These are phyloP conservation scores for Yarrowia porcina DNA, from an alignment of 805 yeast genomes.

Conservation along the genomic window DNA sequence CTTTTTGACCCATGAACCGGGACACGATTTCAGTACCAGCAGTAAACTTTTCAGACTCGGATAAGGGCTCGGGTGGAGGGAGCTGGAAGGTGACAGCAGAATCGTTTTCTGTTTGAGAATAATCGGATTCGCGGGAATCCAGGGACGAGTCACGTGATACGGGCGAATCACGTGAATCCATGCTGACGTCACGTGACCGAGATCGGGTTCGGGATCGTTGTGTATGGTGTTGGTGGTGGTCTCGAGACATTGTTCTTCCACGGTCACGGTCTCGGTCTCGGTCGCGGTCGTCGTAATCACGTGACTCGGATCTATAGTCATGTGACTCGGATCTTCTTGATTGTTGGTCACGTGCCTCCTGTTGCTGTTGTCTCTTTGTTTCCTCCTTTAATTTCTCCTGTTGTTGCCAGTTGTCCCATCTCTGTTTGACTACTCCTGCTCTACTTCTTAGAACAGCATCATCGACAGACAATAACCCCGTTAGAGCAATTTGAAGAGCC, in stretches of 20 bases:
- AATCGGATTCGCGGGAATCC: not conserved
- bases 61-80: constrained; percentile 50
- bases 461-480: constrained; percentile 59
- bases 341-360: not conserved
- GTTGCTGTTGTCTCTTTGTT: not conserved
- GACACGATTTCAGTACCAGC: constrained; percentile 30
- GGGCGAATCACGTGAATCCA: not conserved
- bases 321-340: constrained; percentile 14
- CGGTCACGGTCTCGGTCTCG: not conserved
- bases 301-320: constrained; percentile 10
- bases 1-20: constrained; percentile 31
- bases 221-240: no score
- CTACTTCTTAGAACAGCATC: constrained; percentile 57
- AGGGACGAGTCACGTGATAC: constrained; percentile 6
- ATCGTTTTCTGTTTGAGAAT: constrained; percentile 20
- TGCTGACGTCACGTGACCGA: not conserved
- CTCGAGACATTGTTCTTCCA: not conserved
- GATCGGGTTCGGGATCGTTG: not conserved
- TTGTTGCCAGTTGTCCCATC: constrained; percentile 53
- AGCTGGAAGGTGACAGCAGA: constrained; percentile 47
- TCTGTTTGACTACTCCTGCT: constrained; percentile 60
- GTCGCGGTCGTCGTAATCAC: not conserved
- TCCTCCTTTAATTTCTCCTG: constrained; percentile 32
- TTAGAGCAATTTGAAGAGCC: constrained; percentile 60
- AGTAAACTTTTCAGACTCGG: constrained; percentile 27